Evolutionary conservation across 331 rosid genomes (phyloP), one percentile per base, ranked within the genome.

Genomic region (Stylosanthes scabra): DNA sequence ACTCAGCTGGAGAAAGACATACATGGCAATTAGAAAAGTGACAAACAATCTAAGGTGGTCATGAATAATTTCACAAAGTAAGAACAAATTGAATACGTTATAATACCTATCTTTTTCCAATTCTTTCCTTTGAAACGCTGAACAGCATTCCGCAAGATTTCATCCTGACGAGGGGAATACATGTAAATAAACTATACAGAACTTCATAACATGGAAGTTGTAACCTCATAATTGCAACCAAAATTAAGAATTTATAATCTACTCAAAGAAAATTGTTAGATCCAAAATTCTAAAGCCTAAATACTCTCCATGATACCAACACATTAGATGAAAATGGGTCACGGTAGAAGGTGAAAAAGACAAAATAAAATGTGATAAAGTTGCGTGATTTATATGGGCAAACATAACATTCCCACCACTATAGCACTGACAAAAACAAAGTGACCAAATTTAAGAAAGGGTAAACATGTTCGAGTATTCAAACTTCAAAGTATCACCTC

Each of bases 71-170:
- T 31, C 37, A 31, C 3, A 31, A 31, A 66, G 16, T 28, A 46
- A 59, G 41, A 50, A 66, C 52, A 76, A 10, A 54, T 14, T 37
- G 34, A 64, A 66, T 56, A 61, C 49, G 46, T 42, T 75, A 56
- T 58, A 7, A 55, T 83, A 89, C 95, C 95, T 81, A 89, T 89
- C 83, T 89, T 89, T 74, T 89, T 89, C 95, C 95, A 89, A 50
- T 87, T 89, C 82, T 89, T 89, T 75, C 95, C 95, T 81, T 89
- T 87, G 76, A 87, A 89, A 44, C 86, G 84, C 78, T 87, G 84
- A 49, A 89, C 95, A 3, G 95, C 95, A 67, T 67, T 85, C 71
- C 79, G 47, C 83, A 89, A 81, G 37, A 80, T 82, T 54, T 89
- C 95, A 81, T 89, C 95, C 95, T 89, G 78, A 55, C 74, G 60